phyloP scores from a whole-genome alignment of 345 rosid genomes.

The Corchorus olitorius region DNA sequence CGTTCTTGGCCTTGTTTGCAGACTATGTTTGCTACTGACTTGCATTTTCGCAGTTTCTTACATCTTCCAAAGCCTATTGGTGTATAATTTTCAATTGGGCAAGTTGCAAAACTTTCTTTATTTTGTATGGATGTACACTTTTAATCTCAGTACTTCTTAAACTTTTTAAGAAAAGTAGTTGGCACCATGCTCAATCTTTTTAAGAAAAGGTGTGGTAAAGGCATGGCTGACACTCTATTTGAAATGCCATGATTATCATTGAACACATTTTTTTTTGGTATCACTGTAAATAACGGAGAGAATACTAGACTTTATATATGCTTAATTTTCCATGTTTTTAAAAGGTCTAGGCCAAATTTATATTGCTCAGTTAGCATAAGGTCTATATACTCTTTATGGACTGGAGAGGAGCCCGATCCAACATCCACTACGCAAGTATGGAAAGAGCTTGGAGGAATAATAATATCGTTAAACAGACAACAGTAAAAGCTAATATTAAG shows the following conservation, averaged over 20 bases:
- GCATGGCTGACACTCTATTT: background rate
- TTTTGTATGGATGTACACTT: background rate
- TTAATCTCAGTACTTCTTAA: constrained; percentile 1
- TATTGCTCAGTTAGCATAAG: constrained; percentile 14
- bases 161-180: background rate
- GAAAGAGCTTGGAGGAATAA: too few relatives aligned
- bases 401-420: too few relatives aligned
- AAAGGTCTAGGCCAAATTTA: background rate
- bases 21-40: constrained; percentile 92
- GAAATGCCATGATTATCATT: background rate
- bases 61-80: constrained; percentile 95
- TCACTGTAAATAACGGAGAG: background rate
- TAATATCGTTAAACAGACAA: too few relatives aligned
- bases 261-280: too few relatives aligned
- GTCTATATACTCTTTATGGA: background rate
- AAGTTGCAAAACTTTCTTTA: background rate
- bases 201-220: background rate
- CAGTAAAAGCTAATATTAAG: too few relatives aligned
- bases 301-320: background rate
- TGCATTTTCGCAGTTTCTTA: constrained; percentile 74
- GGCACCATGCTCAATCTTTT: background rate
- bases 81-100: constrained; percentile 28
- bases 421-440: too few relatives aligned
- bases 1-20: constrained; percentile 32
- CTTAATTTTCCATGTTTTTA: background rate